Base-by-base conservation (phyloP, 2,329 filamentous ascomycete species). In the Neophaeococcomyces mojaviensis region DNA sequence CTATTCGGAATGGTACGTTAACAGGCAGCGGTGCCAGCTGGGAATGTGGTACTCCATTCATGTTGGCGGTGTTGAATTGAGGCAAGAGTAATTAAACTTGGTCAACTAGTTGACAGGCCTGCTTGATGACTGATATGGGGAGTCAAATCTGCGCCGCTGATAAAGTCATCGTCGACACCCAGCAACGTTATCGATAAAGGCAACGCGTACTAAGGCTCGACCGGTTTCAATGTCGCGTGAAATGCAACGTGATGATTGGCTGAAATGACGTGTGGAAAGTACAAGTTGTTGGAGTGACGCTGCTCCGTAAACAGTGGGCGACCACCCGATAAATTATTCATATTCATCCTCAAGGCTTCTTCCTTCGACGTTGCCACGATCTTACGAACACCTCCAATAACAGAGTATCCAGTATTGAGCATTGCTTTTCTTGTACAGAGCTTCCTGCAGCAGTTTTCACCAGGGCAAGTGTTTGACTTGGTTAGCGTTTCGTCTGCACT, bases 1-100 rank as follows among this genome's bases (percentile, higher is more conserved):
- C 78, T 61, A 98, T 84, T 54, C 90, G 82, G 66, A 98, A 98
- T 43, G 92, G 92, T 40, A 98, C 75, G 60, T 95, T 81, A 20
- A 61, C 72, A 19, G 92, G 92, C 41, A 97, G 72, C 55, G 90
- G 88, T 61, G 88, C 88, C 57, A 89, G 71, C 69, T 98, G 92
- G 55, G 88, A 94, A 77, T 94, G 76, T 37, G 52, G 51, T 12
- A 56, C 45, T 18, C 48, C 51, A 38, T 52, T 51, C 53, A 57
- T 57, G n/a, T 35, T 38, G 19, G 33, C 12, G 12, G 28, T 5
- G 31, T 7, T 4, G 15, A 9, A 9, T 15, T 9, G 28, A n/a
- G 9, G 7, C 6, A 28, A 5, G 24, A 28, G 10, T 28, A 28
- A 10, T 28, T n/a, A n/a, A 28, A 5, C 24, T 28, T 10, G 5